phyloP scores from a whole-genome alignment of 2,329 filamentous ascomycete species.

The Claviceps digitariae region DNA sequence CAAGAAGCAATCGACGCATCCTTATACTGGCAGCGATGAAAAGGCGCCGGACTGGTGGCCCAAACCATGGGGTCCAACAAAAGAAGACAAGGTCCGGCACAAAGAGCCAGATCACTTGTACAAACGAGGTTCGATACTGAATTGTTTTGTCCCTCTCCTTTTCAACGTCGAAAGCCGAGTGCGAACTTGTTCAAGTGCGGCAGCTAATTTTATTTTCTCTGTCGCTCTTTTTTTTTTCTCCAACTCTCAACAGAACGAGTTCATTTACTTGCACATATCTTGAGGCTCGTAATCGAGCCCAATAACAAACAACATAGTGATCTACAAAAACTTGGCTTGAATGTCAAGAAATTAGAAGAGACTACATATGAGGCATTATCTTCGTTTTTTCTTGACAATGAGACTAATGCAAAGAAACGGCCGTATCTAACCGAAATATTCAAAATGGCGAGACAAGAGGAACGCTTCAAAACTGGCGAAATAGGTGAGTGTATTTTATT shows the following conservation, averaged over 20 bases:
- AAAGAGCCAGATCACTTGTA: slow-evolving; percentile 62
- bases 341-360: slow-evolving; percentile 42
- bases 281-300: slow-evolving; percentile 42
- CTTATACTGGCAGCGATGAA: slow-evolving; percentile 52
- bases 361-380: slow-evolving; percentile 44
- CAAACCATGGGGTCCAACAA: slow-evolving; percentile 34
- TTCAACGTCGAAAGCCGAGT: background rate
- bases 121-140: slow-evolving; percentile 42
- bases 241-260: slow-evolving; percentile 37
- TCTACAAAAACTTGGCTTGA: slow-evolving; percentile 39
- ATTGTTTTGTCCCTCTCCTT: background rate
- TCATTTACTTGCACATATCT: slow-evolving; percentile 43
- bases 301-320: slow-evolving; percentile 33
- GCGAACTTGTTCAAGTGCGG: too few species aligned
- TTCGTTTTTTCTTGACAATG: slow-evolving; percentile 43
- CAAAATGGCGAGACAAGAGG: slow-evolving; percentile 43
- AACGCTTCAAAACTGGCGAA: slow-evolving; percentile 40
- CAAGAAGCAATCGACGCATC: slow-evolving; percentile 63
- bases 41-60: slow-evolving; percentile 58
- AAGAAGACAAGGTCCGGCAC: slow-evolving; percentile 45
- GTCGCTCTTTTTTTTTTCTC: background rate
- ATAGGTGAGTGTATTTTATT: slow-evolving; percentile 32
- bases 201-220: background rate
- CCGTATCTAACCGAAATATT: slow-evolving; percentile 47
- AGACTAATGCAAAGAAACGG: slow-evolving; percentile 41